These are phyloP conservation scores for Entomortierella lignicola DNA, from an alignment of 192 early-diverging fungal species.

Conservation along the genomic window DNA sequence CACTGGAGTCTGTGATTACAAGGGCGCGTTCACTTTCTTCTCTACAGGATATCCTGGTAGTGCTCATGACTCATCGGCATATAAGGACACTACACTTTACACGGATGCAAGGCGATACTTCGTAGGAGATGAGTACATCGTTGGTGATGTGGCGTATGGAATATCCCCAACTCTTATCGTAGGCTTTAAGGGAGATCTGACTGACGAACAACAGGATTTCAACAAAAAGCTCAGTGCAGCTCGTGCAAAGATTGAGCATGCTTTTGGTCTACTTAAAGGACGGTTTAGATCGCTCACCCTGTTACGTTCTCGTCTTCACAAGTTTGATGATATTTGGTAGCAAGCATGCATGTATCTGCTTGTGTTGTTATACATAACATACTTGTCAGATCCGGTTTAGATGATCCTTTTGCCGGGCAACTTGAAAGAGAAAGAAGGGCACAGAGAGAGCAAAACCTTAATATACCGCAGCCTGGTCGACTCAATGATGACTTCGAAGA, in stretches of 20 bases:
- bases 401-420: not conserved
- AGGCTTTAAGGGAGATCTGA: not conserved
- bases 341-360: not conserved
- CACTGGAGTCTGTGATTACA: not conserved
- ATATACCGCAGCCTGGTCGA: too few relatives aligned
- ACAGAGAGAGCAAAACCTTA: too few relatives aligned
- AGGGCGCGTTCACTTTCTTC: not conserved
- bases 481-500: too few relatives aligned
- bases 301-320: not conserved
- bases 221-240: conserved; percentile 1
- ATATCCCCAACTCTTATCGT: not conserved
- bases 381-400: not conserved
- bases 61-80: not conserved
- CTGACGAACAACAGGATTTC: not conserved
- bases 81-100: not conserved
- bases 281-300: not conserved
- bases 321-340: not conserved
- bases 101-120: not conserved
- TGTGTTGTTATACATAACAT: conserved; percentile 5
- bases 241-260: conserved; percentile 9
- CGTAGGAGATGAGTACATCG: not conserved
- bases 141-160: conserved; percentile 1
- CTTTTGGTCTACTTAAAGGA: conserved; percentile 3
- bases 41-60: conserved; percentile 1
- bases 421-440: too few relatives aligned